Evolutionary conservation across 2,329 filamentous ascomycete genomes (phyloP), one percentile per base, ranked within the genome.

Genomic region (Acrodontium crateriforme): DNA sequence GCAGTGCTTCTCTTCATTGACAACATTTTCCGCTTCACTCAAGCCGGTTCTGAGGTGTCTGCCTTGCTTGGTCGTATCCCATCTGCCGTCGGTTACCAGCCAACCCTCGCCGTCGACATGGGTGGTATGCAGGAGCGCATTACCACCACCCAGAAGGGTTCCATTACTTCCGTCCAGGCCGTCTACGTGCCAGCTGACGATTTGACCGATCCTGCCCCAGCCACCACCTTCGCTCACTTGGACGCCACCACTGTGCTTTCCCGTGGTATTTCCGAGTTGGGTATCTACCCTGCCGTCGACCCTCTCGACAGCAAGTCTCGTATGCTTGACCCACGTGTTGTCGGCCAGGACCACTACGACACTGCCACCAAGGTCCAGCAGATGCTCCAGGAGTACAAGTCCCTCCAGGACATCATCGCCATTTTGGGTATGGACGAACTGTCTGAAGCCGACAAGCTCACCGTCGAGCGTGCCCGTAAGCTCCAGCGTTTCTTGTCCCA

Each of bases 361-460:
- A 87, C 76, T 53, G 89, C 89, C 61, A 81, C 80, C 61, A 78
- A 78, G 52, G 89, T 98, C 56, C 89, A 98, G 73, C 84, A 93
- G 70, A 95, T 94, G 67, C 78, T 98, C 60, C 89, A 98, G 70
- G 89, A 95, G 74, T 98, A 98, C 81, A 95, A 95, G 81, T 95
- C 87, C 44, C 83, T 98, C 48, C 89, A 98, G 71, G 89, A 98
- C 71, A 98, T 98, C 77, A 55, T 54, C 72, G 89, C 89, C 65
- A 98, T 98, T 84, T 68, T 95, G 60, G 87, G 87, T 78, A 95
- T 98, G 89, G 89, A 98, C 65, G 89, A 98, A 63, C 69, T 98
- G 67, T 95, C 89, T 44, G 89, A 95, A 73, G 80, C 81, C 53
- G 89, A 98, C 66, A 94, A 98, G 79, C 77, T 98, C 55, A 95